Evolutionary conservation across 305 asterid genomes (phyloP), one percentile per base, ranked within the genome.

Genomic region (Fraxinus baroniana): DNA sequence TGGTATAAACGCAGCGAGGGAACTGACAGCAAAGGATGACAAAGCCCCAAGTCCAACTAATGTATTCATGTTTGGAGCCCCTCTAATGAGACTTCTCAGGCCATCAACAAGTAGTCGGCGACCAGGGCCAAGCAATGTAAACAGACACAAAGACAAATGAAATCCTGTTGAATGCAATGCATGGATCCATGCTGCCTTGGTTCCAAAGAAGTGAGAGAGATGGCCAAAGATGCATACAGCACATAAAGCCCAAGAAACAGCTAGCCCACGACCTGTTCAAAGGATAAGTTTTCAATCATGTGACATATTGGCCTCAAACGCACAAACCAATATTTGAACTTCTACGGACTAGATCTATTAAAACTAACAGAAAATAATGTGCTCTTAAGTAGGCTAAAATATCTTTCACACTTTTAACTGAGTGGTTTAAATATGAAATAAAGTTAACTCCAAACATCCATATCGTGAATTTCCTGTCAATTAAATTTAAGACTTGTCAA

Each of bases 31-130:
- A 92, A 96, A 94, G 76, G 99, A 96, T 86, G 99, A 96, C 84
- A 96, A 76, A 82, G 98, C 99, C 88, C 99, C 99, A 86, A 96
- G 98, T 84, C 99, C 98, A 91, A 96, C 99, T 86, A 96, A 86
- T 13, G 99, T 96, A 83, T 96, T 96, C 99, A 96, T 96, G 90
- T 96, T 96, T 72, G 99, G 99, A 46, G 96, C 87, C 79, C 99
- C 98, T 88, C 90, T 91, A 78, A 86, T 86, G 44, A 96, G 91
- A 84, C 99, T 94, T 91, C 88, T 96, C 86, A 96, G 84, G 83
- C 98, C 99, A 89, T 96, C 99, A 74, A 85, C 70, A 72, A 96
- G 95, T 76, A 96, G 97, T 77, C 86, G 96, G 74, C 98, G 97
- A 79, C 99, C 99, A 46, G 98, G 99, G 79, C 91, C 95, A 81